phyloP scores from a whole-genome alignment of 1,284 basidiomycete species.

The Inonotus hispidus region DNA sequence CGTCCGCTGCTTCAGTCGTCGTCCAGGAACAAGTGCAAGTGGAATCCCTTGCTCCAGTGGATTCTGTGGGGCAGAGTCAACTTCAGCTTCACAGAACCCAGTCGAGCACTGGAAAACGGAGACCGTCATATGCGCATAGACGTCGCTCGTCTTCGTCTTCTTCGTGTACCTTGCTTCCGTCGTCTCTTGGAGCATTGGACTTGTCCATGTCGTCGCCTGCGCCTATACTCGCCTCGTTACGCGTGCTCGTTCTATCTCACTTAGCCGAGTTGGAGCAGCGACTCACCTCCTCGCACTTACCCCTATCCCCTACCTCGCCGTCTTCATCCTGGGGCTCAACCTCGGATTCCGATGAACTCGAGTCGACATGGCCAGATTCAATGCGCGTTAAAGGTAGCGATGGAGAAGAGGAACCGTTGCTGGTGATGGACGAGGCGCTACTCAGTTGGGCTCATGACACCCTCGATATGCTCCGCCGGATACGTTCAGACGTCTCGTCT shows the following conservation, averaged over 20 bases:
- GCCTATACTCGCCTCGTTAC: slow-evolving; percentile 57
- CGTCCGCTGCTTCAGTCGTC: not conserved
- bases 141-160: slow-evolving; percentile 23
- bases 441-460: too few relatives aligned
- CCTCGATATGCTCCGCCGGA: too few relatives aligned
- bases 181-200: slow-evolving; percentile 57
- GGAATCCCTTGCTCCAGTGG: too few relatives aligned
- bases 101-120: slow-evolving; percentile 18
- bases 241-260: slow-evolving; percentile 64
- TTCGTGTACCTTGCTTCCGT: too few relatives aligned
- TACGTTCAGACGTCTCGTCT: too few relatives aligned
- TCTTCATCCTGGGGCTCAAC: slow-evolving; percentile 13
- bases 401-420: not conserved
- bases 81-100: too few relatives aligned
- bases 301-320: slow-evolving; percentile 21
- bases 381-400: not conserved
- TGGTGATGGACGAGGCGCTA: slow-evolving; percentile 49
- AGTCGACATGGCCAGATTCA: slow-evolving; percentile 23
- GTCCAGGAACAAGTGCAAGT: not conserved
- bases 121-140: slow-evolving; percentile 26
- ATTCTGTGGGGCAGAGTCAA: not conserved
- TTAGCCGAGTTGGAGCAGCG: slow-evolving; percentile 65
- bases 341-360: slow-evolving; percentile 25
- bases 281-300: slow-evolving; percentile 41
- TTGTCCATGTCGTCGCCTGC: slow-evolving; percentile 50